Base-by-base conservation (phyloP, 2,329 filamentous ascomycete species). In the Fusarium mexicanum region DNA sequence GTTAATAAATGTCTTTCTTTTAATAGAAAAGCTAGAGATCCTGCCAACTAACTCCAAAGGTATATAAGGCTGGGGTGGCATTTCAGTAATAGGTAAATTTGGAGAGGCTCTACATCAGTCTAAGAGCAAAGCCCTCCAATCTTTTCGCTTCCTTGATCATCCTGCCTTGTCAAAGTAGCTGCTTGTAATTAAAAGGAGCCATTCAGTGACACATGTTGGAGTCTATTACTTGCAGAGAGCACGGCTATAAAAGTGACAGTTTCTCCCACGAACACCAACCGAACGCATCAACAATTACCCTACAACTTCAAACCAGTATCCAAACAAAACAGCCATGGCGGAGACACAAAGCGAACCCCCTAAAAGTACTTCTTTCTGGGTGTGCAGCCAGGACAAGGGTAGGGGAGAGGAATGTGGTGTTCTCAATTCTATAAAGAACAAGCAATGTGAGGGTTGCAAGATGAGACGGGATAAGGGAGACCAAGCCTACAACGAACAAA, bases 121-220 rank as follows among this genome's bases (percentile, higher is more conserved):
- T 35, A 17, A 16, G 33, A 35, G 14, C 33, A 35, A 35, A 26
- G 6, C 6, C 14, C 24, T 22, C 4, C 8, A 29, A 3, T 16
- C 14, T 5, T 10, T 18, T 11, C 4, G 4, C 44, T 29, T 22
- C 9, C 0, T 16, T 29, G 5, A 22, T 29, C 18, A 16, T 6
- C 26, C 4, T 5, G 2, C 13, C 13, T 29, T 3, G 1, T 47
- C 26, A 47, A 13, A 0, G 2, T 29, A 3, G 3, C 5, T 47
- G 0, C 10, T 22, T 5, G 1, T 29, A 3, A 16, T 3, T 24
- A 6, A 11, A 35, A 7, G 13, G 8, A 35, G 8, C 2, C 12
- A 24, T 24, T 3, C 9, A 18, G 11, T 20, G 14, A n/a, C 6
- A 9, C 10, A n/a, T 33, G 4, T 11, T n/a, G 5, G 6, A 35